Evolutionary conservation across 148 eudicot genomes (phyloP), one percentile per base, ranked within the genome.

Genomic region (Persicaria maculosa): DNA sequence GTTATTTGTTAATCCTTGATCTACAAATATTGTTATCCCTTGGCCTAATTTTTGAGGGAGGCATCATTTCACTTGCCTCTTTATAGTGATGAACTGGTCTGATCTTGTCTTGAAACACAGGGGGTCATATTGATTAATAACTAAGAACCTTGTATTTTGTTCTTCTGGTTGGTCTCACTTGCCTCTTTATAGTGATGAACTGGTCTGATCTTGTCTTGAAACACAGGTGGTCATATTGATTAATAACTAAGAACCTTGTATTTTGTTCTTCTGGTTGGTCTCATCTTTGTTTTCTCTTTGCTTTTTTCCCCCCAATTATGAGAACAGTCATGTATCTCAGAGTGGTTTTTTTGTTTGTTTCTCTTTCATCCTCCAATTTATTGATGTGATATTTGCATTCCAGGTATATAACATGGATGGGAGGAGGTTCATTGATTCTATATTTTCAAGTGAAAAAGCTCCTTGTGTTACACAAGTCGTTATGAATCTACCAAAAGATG

Each of bases 401-500:
- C 73, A 94, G 97, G 88, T 94, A 70, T 91, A 59, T 72, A 94
- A 94, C 86, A 94, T 94, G 98, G 97, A 94, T 75, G 98, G 87
- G 36, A 88, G 98, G 82, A 87, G 97, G 82, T 94, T 94, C 80
- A 90, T 94, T 61, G 84, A 87, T 72, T 48, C 88, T 61, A 70
- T 94, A 58, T 90, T 94, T 83, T 74, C 88, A 22, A 79, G 83
- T 68, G 82, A 80, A 74, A 83, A 81, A 73, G 77, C 81, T 58
- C 85, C 61, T 40, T 69, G 86, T 10, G 83, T 91, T 57, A 88
- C 96, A 58, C 98, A 94, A 87, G 98, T 94, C 17, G 89, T 94
- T 58, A 94, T 94, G 98, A 94, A 94, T 85, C 82, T 94, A 88
- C 98, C 98, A 47, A 90, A 88, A 55, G 84, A 87, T 52, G 96